Percentiles rank a stretch among this genome's conserved stretches.
Evolutionary conservation across 139 green algal genomes (phyloP).

Genomic region (Tetradesmus lagerheimii): DNA sequence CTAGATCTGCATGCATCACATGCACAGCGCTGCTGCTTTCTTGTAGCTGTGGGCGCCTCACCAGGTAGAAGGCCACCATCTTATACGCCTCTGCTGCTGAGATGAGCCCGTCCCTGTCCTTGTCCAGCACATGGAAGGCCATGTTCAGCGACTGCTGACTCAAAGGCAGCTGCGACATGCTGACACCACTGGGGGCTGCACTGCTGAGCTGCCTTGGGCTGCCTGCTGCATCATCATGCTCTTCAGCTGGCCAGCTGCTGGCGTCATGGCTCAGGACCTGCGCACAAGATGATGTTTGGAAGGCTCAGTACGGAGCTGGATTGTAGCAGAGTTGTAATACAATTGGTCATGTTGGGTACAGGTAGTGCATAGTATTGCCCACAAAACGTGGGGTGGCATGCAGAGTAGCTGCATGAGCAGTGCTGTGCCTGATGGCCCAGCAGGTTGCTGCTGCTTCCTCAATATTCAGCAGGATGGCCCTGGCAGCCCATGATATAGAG

Average conservation of each 20-base stretch:
- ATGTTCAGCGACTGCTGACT: constrained; percentile 30
- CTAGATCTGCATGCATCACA: not conserved
- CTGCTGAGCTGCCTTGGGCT: not conserved
- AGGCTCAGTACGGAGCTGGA: not conserved
- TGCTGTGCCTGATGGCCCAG: not conserved
- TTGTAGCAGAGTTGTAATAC: not conserved
- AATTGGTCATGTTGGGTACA: no score
- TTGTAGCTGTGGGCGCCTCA: not conserved
- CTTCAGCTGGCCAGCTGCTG: not conserved
- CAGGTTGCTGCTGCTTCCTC: not conserved
- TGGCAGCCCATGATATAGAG: not conserved
- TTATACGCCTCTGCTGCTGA: constrained; percentile 28
- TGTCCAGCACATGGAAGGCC: constrained; percentile 45
- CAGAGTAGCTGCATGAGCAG: not conserved
- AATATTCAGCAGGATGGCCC: not conserved
- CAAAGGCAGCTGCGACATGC: not conserved
- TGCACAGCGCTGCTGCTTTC: not conserved
- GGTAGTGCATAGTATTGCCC: no score
- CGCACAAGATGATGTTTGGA: not conserved
- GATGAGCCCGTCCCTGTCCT: constrained; percentile 18
- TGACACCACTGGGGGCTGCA: not conserved
- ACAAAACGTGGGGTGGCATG: no score
- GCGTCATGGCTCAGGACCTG: not conserved
- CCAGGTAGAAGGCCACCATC: constrained; percentile 44
- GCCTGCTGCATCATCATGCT: not conserved